A percentile compares a stretch with the other conserved stretches of the same genome.
phyloP scores from a whole-genome alignment of 2,329 filamentous ascomycete species.

The Apiospora sp. region DNA sequence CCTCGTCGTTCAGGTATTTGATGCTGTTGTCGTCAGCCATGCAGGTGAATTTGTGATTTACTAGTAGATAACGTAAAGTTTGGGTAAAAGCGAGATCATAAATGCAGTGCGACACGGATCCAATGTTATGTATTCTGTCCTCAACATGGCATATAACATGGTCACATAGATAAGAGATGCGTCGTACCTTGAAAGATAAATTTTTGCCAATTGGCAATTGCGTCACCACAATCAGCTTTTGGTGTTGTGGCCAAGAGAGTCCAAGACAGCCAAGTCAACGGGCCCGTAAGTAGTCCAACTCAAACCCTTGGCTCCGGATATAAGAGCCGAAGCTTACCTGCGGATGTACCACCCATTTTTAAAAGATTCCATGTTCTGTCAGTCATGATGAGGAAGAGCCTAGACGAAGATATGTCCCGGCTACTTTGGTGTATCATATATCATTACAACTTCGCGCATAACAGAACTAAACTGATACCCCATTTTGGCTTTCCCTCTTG shows the following conservation, averaged over 20 bases:
- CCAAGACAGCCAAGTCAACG: slow-evolving; percentile 3
- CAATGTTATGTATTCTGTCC: neutral
- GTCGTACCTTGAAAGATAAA: neutral
- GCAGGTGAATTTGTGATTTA: neutral
- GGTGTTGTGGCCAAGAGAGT: slow-evolving; percentile 13
- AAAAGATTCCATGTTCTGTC: neutral
- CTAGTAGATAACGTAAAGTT: neutral
- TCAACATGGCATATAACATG: neutral
- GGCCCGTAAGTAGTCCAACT: neutral
- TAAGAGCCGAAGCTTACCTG: neutral
- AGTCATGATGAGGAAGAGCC: neutral
- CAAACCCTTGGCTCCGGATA: slow-evolving; percentile 7
- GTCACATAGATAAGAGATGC: neutral
- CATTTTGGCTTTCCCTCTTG: too few species aligned
- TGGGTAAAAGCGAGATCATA: neutral
- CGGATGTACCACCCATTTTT: neutral
- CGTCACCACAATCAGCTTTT: neutral
- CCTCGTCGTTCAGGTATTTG: slow-evolving; percentile 52
- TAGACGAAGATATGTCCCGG: neutral
- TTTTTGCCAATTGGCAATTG: slow-evolving; percentile 7
- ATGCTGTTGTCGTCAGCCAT: slow-evolving; percentile 26
- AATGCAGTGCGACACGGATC: neutral
- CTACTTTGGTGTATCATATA: too few species aligned
- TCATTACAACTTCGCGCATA: too few species aligned
- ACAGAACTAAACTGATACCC: too few species aligned